Conservation (phyloP, 1,284 basidiomycete genomes). For the Leccinum huronense region DNA sequence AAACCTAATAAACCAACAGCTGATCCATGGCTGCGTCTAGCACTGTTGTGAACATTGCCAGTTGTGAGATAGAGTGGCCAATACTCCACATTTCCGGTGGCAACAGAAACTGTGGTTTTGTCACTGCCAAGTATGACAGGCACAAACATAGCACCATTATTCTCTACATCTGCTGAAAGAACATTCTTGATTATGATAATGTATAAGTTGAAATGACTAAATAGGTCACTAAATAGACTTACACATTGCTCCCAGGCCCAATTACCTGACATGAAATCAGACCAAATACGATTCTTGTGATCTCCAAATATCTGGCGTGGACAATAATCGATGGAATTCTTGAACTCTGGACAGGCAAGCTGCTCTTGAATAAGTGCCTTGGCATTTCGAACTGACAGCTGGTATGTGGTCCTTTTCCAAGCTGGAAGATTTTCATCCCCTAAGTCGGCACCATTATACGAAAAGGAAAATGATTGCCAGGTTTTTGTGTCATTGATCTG, state of each 20-base stretch:
- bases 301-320: neutral
- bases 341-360: neutral
- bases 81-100: slow-evolving; percentile 6
- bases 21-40: neutral
- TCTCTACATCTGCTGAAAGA: neutral
- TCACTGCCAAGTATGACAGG: slow-evolving; percentile 10
- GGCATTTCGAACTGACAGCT: neutral
- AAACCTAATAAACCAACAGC: neutral
- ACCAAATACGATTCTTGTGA: neutral
- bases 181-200: neutral
- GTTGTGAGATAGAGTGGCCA: neutral
- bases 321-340: neutral
- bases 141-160: slow-evolving; percentile 4
- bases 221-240: neutral
- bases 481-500: neutral
- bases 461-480: neutral
- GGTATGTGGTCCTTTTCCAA: neutral
- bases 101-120: slow-evolving; percentile 10
- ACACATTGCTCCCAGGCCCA: slow-evolving; percentile 1
- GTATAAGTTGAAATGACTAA: no score
- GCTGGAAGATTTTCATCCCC: neutral
- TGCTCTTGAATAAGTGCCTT: neutral
- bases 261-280: neutral
- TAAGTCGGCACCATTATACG: neutral
- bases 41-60: neutral